Evolutionary conservation across 2,329 filamentous ascomycete genomes (phyloP), one percentile per base, ranked within the genome.

Genomic region (Neoscytalidium dimidiatum): DNA sequence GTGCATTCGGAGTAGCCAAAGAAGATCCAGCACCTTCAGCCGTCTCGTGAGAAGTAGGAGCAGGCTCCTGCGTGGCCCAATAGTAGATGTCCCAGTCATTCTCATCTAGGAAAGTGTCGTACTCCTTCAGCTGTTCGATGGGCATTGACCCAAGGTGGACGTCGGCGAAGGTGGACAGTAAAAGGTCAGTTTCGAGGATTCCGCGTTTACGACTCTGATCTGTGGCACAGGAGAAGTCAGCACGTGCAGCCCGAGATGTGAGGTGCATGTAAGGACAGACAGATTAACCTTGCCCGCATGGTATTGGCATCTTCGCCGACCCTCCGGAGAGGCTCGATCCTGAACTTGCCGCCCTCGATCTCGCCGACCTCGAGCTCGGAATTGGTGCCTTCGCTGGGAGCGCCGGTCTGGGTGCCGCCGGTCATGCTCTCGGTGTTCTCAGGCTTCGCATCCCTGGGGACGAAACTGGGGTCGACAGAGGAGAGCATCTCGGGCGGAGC

Each of bases 1-100:
- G 80, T 21, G 79, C 81, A 49, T 77, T 75, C 6, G 78, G 74
- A 3, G 78, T 77, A 11, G 83, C 79, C 66, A 78, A 68, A 13
- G 77, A 77, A 2, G 79, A 72, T n/a, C 78, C 79, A 28, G 78
- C 80, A 29, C 85, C 83, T 69, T 87, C 85, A 4, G 84, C 83
- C 52, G 83, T 83, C 65, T 86, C 82, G 62, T 82, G 77, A 35
- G 87, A 84, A n/a, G 85, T 85, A 1, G 83, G 81, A 4, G 85
- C 80, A 13, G 89, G 84, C 71, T 92, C 88, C 79, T 99, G 95
- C 17, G 95, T 99, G 3, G 92, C 92, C 95, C 95, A 99, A 85
- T 99, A 99, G 84, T 99, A 99, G 67, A 99, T 97, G 77, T 99
- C 95, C 95, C 95, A 99, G 82, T 99, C 95, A 79, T 99, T 99